phyloP scores from a whole-genome alignment of 1,284 basidiomycete genomes.

The Moesziomyces sp. region DNA sequence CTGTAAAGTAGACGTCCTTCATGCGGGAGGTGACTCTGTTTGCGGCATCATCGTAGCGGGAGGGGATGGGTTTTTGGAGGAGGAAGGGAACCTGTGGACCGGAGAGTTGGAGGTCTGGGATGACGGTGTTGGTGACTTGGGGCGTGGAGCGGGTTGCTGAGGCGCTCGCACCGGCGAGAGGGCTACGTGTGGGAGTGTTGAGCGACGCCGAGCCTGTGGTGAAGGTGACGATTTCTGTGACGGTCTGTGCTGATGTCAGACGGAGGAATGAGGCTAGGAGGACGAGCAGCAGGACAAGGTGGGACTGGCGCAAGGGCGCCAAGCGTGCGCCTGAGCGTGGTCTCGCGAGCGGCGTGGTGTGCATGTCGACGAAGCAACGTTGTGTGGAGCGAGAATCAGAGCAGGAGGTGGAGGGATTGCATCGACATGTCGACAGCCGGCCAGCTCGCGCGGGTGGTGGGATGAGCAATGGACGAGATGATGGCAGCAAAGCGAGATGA shows the following conservation, averaged over 20 bases:
- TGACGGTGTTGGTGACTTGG: conserved; percentile 38
- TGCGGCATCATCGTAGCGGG: conserved; percentile 20
- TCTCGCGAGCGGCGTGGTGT: conserved; percentile 1
- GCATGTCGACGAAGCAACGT: conserved; percentile 2
- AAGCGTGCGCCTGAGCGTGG: conserved; percentile 12
- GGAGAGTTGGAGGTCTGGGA: conserved; percentile 40
- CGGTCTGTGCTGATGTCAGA: conserved; percentile 21
- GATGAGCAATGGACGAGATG: too few relatives aligned
- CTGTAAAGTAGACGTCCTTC: conserved; percentile 54
- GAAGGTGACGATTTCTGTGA: conserved; percentile 28
- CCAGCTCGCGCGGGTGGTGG: too few relatives aligned
- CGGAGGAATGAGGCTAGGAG: conserved; percentile 3
- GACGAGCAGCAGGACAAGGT: not conserved
- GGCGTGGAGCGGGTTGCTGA: conserved; percentile 16
- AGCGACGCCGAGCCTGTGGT: conserved; percentile 46
- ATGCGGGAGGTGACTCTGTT: conserved; percentile 25
- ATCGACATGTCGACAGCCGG: too few relatives aligned
- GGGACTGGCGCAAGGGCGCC: conserved; percentile 7
- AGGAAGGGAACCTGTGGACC: conserved; percentile 46
- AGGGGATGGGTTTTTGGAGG: conserved; percentile 41
- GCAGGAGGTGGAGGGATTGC: too few relatives aligned
- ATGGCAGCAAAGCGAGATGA: too few relatives aligned
- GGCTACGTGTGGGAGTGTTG: conserved; percentile 28
- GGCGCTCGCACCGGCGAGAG: conserved; percentile 4
- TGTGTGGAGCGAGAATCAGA: too few relatives aligned